Evolutionary conservation across 805 yeast genomes (phyloP), one percentile per base, ranked within the genome.

Genomic region (Candida nanaspora): DNA sequence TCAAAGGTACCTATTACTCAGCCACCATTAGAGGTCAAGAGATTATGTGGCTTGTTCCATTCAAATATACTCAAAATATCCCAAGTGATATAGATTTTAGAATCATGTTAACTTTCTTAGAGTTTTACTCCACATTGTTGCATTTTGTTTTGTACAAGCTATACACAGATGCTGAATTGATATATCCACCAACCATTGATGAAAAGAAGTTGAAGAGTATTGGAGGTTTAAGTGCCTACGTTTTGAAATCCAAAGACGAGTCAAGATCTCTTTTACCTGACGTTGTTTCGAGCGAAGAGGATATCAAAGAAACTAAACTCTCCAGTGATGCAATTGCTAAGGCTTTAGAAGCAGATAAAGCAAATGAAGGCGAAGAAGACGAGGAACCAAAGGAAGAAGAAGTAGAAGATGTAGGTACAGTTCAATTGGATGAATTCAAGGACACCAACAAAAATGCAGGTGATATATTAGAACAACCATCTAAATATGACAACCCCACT

Each of bases 1-100:
- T 93, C 57, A 93, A 93, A 65, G 98, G 98, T 68, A 94, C 91
- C 15, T 93, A 93, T 65, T 93, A 91, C 59, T 87, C 88, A 61
- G 98, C 96, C 27, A 76, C 61, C 46, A 79, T 93, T 36, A 80
- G 76, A 61, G 98, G 98, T 50, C 96, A 88, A 63, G 95, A 86
- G 50, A 74, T 93, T 35, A 77, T 91, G 65, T 93, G 98, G 98
- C 77, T 93, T 45, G 95, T 87, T 36, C 98, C 98, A 20, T 93
- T 82, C 75, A 93, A 88, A 64, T 93, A 89, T 70, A 96, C 98
- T 16, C 95, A 91, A 62, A 85, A 85, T 62, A 83, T 93, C 51
- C 98, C 98, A 36, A 66, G 82, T 35, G 98, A 93, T 62, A 80
- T 93, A 44, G 98, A 93, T 66, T 91, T 93, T 71, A 77, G 93